These are phyloP conservation scores for Ceratopteris richardii DNA, from an alignment of 75 land plant species.

Conservation along the genomic window DNA sequence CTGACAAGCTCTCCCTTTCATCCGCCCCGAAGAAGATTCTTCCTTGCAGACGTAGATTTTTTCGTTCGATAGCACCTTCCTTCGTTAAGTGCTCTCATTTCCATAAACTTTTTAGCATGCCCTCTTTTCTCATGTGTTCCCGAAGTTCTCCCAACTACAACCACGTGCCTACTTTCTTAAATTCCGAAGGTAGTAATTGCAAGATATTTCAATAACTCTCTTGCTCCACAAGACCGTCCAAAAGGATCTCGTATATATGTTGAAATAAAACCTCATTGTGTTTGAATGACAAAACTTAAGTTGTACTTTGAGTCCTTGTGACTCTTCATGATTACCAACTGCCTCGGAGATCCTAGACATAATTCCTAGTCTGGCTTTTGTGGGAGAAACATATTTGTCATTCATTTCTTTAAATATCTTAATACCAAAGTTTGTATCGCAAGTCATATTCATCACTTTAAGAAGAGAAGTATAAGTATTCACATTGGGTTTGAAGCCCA, in stretches of 20 bases:
- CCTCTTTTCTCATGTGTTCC: too few relatives aligned
- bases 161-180: too few relatives aligned
- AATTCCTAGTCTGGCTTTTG: background rate
- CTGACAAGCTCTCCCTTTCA: too few relatives aligned
- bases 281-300: background rate
- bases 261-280: background rate
- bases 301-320: background rate
- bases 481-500: background rate
- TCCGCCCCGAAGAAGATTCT: too few relatives aligned
- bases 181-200: too few relatives aligned
- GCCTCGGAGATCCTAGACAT: background rate
- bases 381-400: background rate
- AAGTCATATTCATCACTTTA: background rate
- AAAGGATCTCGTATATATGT: background rate
- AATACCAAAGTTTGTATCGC: background rate
- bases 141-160: too few relatives aligned
- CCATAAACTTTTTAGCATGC: too few relatives aligned
- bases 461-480: background rate
- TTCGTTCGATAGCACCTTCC: too few relatives aligned
- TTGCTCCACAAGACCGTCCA: conserved; percentile 2
- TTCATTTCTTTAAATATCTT: conserved; percentile 2
- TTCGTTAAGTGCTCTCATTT: too few relatives aligned
- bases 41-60: too few relatives aligned
- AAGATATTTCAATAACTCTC: too few relatives aligned
- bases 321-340: background rate